Percentiles rank a stretch among this genome's conserved stretches.
phyloP scores from a whole-genome alignment of 2,329 filamentous ascomycete genomes.

The Penicillium sp. region DNA sequence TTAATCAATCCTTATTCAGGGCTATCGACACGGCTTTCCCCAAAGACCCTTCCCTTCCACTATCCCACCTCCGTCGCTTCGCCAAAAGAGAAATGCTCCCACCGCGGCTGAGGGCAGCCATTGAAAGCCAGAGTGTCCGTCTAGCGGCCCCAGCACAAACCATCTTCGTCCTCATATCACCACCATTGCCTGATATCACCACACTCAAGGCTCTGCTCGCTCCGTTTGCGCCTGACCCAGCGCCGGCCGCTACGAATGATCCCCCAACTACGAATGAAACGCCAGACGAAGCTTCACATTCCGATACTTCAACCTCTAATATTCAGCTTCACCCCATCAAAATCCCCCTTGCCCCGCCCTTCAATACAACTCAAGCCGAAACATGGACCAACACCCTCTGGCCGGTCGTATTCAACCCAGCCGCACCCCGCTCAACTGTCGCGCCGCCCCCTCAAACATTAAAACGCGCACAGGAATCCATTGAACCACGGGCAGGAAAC shows the following conservation, averaged over 20 bases:
- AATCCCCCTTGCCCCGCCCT: slow-evolving; percentile 37
- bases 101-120: slow-evolving; percentile 18
- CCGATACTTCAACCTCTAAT: slow-evolving; percentile 6
- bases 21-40: slow-evolving; percentile 33
- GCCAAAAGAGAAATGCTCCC: slow-evolving; percentile 32
- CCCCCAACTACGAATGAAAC: background rate
- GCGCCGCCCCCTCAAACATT: slow-evolving; percentile 37
- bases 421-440: slow-evolving; percentile 36
- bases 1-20: slow-evolving; percentile 18
- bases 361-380: slow-evolving; percentile 34
- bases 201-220: slow-evolving; percentile 29
- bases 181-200: slow-evolving; percentile 33
- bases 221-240: slow-evolving; percentile 25
- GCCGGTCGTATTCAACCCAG: slow-evolving; percentile 40
- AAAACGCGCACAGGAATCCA: slow-evolving; percentile 26
- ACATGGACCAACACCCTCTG: slow-evolving; percentile 36
- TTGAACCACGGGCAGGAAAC: slow-evolving; percentile 31
- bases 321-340: slow-evolving; percentile 26
- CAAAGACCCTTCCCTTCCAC: slow-evolving; percentile 26
- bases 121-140: slow-evolving; percentile 16
- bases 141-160: slow-evolving; percentile 18
- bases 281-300: slow-evolving; percentile 1
- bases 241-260: slow-evolving; percentile 9
- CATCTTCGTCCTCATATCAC: slow-evolving; percentile 37
- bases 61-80: slow-evolving; percentile 37